Conservation (phyloP, 345 rosid genomes). For the Salix koriyanagi region DNA sequence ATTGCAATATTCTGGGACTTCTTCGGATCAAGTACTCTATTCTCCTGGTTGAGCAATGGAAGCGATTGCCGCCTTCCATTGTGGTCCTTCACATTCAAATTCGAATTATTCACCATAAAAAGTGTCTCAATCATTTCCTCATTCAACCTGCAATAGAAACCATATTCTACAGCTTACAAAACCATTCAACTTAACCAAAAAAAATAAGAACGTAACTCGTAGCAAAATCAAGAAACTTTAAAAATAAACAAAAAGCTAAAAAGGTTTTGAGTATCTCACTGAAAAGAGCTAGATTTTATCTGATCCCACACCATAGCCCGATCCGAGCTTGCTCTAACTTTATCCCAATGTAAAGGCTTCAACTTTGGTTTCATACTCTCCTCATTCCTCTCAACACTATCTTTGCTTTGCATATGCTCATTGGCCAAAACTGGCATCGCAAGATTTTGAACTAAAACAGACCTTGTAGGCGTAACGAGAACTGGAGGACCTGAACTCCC, state of each 20-base stretch:
- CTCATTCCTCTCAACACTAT: conserved; percentile 38
- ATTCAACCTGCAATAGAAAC: conserved; percentile 56
- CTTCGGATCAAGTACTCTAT: conserved; percentile 75
- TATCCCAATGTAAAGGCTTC: conserved; percentile 97
- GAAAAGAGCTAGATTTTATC: conserved; percentile 80
- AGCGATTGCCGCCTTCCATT: conserved; percentile 28
- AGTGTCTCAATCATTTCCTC: conserved; percentile 97
- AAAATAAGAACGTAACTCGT: not conserved
- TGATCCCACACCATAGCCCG: conserved; percentile 98
- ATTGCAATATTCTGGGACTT: conserved; percentile 92
- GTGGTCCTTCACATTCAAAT: conserved; percentile 37
- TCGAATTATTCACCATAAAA: conserved; percentile 60
- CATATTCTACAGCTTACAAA: conserved; percentile 16
- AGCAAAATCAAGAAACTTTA: not conserved
- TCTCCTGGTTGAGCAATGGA: conserved; percentile 47
- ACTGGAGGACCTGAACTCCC: conserved; percentile 35
- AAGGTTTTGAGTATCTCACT: conserved; percentile 44
- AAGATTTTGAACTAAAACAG: conserved; percentile 24
- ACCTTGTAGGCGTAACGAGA: conserved; percentile 36
- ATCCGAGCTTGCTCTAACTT: conserved; percentile 88
- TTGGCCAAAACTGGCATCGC: not conserved
- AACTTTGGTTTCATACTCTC: conserved; percentile 61
- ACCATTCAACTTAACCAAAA: not conserved
- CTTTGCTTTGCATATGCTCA: conserved; percentile 24
- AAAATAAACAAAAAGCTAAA: not conserved